Evolutionary conservation across 2,329 filamentous ascomycete genomes (phyloP), one percentile per base, ranked within the genome.

Genomic region (Knoxdaviesia proteae): DNA sequence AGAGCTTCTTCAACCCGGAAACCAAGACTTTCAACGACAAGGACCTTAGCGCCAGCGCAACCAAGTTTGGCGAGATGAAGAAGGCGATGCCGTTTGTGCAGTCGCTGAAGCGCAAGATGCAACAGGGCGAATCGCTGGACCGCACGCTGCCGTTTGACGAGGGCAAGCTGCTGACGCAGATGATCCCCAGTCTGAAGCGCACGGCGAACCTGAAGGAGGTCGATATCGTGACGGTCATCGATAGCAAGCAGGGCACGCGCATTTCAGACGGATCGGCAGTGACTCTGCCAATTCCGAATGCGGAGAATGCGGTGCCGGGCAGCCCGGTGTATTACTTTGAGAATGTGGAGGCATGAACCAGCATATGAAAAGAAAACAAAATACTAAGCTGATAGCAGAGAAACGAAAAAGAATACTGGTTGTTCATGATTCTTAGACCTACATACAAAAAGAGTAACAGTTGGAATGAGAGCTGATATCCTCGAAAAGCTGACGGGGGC

Each of bases 41-140:
- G 65, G 75, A 74, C 44, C 65, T 94, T 39, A 82, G 77, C 53
- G 77, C 75, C 50, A 72, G 77, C 54, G 78, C 94, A 45, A 76
- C 75, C 51, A 93, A 93, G 67, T 68, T 84, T 54, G 77, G 76
- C 38, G 83, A 92, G 62, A 84, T 86, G 71, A 98, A 96, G 74
- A 90, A 92, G 64, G 88, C 86, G 3, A 96, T 96, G 88, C 90
- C 90, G 0, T 96, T 94, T 55, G 78, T 94, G 41, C 87, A 96
- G 63, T 63, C 59, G 6, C 65, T 96, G 46, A 94, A 94, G 77
- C 82, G 74, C 59, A 75, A 83, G 42, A 71, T 98, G 44, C 68
- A 84, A 45, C 67, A 69, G 41, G 80, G 82, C 47, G 75, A 88
- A 60, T 84, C 94, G 7, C 77, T 96, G 54, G 77, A 88, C 55